Evolutionary conservation across 2,329 filamentous ascomycete species (phyloP).

Genomic region (Colletotrichum lupini): DNA sequence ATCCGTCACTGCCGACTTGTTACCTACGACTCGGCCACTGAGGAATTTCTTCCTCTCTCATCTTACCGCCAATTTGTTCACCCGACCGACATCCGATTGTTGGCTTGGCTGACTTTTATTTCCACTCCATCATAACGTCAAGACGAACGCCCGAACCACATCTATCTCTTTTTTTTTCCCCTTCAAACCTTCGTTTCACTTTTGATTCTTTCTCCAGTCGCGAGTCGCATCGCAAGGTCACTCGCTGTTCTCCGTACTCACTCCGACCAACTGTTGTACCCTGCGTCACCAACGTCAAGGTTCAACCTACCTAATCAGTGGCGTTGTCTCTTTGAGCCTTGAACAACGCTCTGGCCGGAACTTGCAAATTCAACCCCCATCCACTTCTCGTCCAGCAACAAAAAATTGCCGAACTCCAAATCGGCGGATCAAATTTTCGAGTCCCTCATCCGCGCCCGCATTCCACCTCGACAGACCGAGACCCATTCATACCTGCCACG

Average conservation of each 20-base stretch:
- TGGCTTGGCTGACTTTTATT: constrained; percentile 10
- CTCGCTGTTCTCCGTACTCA: not conserved
- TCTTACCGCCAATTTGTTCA: not conserved
- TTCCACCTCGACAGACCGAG: not conserved
- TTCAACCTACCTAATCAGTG: not conserved
- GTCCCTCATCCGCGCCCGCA: not conserved
- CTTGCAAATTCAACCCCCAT: not conserved
- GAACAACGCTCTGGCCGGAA: not conserved
- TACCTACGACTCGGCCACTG: not conserved
- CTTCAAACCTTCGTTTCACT: constrained; percentile 32
- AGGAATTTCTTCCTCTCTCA: not conserved
- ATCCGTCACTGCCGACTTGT: not conserved
- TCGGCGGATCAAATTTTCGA: not conserved
- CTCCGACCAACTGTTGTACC: not conserved
- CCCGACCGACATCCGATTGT: not conserved
- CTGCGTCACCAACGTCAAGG: constrained; percentile 1
- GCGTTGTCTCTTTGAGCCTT: not conserved
- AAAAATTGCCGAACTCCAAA: not conserved
- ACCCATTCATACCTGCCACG: not conserved
- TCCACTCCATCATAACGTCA: constrained; percentile 14
- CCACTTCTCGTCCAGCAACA: not conserved
- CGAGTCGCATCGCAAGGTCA: constrained; percentile 20
- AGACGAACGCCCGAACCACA: constrained; percentile 30
- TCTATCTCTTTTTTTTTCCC: not conserved
- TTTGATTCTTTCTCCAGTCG: constrained; percentile 17